phyloP scores from a whole-genome alignment of 2,329 filamentous ascomycete genomes.

The Alternaria postmessia region DNA sequence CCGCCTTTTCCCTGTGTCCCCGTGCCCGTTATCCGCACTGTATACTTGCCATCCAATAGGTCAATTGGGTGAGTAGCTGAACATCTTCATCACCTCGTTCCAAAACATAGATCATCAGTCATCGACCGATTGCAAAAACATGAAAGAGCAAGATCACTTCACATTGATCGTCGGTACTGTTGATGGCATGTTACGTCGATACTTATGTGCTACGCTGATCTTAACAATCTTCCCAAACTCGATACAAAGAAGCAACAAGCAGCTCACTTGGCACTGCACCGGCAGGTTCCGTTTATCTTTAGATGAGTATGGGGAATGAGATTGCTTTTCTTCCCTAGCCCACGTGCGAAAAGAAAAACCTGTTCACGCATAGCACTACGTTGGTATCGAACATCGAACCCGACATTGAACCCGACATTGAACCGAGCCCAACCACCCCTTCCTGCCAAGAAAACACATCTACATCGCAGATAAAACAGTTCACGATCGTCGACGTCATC shows the following conservation, averaged over 20 bases:
- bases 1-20: neutral
- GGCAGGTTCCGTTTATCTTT: neutral
- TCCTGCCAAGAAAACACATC: neutral
- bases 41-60: neutral
- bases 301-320: neutral
- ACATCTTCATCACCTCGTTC: neutral
- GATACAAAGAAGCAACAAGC: neutral
- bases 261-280: neutral
- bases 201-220: neutral
- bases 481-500: constrained; percentile 16
- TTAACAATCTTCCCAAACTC: neutral
- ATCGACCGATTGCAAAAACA: neutral
- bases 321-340: neutral
- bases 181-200: neutral
- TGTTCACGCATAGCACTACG: neutral
- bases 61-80: neutral
- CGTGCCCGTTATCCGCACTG: neutral
- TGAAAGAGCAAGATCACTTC: neutral
- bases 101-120: neutral
- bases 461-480: neutral
- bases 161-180: neutral
- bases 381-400: neutral
- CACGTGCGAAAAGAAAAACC: constrained; percentile 8
- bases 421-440: neutral
- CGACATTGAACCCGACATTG: neutral